Evolutionary conservation across 441 rosid species (phyloP), one percentile per base, ranked within the genome.

Genomic region (Eutrema salsugineum): DNA sequence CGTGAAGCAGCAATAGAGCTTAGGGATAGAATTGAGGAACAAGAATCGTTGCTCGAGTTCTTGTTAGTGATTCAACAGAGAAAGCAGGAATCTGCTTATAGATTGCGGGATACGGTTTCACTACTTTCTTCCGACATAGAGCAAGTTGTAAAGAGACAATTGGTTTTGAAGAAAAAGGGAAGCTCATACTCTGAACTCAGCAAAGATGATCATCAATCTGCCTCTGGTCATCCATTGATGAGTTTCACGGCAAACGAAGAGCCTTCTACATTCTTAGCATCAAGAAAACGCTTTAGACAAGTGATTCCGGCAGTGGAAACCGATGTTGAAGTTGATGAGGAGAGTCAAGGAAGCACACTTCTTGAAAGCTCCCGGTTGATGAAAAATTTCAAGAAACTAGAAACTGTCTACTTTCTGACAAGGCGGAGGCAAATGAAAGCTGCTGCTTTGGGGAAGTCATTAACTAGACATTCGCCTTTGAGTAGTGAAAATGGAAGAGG

Each of bases 371-470:
- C 94, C 32, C 80, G 94, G 43, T 73, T 96, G 81, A 87, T 91
- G 96, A 88, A 83, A 80, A 96, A 93, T 81, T 88, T 96, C 75
- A 90, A 87, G 90, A 91, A 91, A 76, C 77, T 96, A 39, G 98
- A 96, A 81, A 77, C 93, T 0, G 97, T 92, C 15, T 96, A 96
- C 78, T 86, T 89, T 77, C 74, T 88, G 75, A 88, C 99, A 17
- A 88, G 99, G 85, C 84, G 76, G 56, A 81, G 87, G 77, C 88
- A 83, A 22, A 36, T 78, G 77, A 89, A 81, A 78, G 84, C 83
- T 53, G 63, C 79, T 3, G 51, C 78, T 42, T 24, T 11, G 16
- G 90, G 88, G 50, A 85, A 77, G 71, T 72, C 85, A 42, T 61
- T 63, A 68, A 61, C 68, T 78, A 84, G 84, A 75, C 82, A 83